phyloP scores from a whole-genome alignment of 768 basidiomycete genomes.

The Calocybe gangraenosa region DNA sequence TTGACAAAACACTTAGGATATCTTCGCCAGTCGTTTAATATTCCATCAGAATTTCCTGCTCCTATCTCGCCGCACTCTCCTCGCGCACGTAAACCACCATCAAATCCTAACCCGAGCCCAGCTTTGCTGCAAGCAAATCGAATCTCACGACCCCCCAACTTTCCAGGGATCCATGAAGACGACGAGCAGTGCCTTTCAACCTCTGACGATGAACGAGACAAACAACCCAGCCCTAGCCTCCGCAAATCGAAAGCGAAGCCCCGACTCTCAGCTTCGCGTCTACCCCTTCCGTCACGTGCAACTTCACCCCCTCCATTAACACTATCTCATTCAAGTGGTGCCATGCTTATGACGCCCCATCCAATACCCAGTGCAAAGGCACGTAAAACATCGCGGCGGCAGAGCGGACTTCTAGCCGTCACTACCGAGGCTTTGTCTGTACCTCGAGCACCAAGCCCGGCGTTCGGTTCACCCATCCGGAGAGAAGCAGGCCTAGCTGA shows the following conservation, averaged over 20 bases:
- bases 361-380: constrained; percentile 23
- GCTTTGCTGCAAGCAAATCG: constrained; percentile 48
- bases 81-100: constrained; percentile 44
- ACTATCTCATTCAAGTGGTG: constrained; percentile 25
- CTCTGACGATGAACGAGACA: constrained; percentile 36
- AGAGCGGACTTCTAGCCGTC: constrained; percentile 54
- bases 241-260: constrained; percentile 44
- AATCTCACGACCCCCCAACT: constrained; percentile 59
- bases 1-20: constrained; percentile 63
- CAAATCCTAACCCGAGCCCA: constrained; percentile 31
- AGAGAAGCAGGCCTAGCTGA: constrained; percentile 53
- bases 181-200: constrained; percentile 50
- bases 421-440: constrained; percentile 35
- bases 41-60: constrained; percentile 26
- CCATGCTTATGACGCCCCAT: constrained; percentile 20
- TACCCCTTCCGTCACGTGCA: constrained; percentile 43
- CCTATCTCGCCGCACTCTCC: constrained; percentile 45
- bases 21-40: constrained; percentile 60
- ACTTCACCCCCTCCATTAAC: constrained; percentile 37
- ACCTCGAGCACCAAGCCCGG: constrained; percentile 62
- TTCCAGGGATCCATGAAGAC: constrained; percentile 67
- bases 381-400: constrained; percentile 38
- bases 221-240: constrained; percentile 33
- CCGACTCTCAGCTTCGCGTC: constrained; percentile 42
- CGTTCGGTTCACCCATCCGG: constrained; percentile 60